These are phyloP conservation scores for Arthrobotrys entomopaga DNA, from an alignment of 2,329 filamentous ascomycete genomes.

Conservation along the genomic window DNA sequence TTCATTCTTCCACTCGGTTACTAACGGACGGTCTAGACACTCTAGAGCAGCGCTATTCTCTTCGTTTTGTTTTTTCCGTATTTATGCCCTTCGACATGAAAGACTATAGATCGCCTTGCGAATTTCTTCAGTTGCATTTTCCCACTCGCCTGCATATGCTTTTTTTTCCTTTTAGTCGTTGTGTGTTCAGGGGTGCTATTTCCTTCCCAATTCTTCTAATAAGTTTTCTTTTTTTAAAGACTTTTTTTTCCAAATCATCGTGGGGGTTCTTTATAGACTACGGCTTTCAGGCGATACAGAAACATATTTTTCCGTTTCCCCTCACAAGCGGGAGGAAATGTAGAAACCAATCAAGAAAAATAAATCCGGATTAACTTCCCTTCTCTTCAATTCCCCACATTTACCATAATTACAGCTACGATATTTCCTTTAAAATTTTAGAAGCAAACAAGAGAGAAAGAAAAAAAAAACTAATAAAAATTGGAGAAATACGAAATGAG, in stretches of 20 bases:
- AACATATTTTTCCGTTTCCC: constrained; percentile 4
- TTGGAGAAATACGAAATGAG: constrained; percentile 54
- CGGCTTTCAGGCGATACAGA: constrained; percentile 28
- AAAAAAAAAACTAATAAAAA: constrained; percentile 29
- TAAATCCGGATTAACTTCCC: constrained; percentile 57
- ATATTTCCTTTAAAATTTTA: constrained; percentile 13
- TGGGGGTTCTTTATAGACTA: constrained; percentile 50
- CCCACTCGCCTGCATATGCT: constrained; percentile 36
- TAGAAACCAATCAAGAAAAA: constrained; percentile 10
- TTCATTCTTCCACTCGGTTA: constrained; percentile 52
- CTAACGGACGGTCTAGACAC: constrained; percentile 45
- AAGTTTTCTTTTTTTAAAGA: constrained; percentile 20
- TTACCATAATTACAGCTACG: background rate
- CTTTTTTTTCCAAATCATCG: constrained; percentile 23
- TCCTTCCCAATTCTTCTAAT: constrained; percentile 49
- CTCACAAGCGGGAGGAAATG: constrained; percentile 19
- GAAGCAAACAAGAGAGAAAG: no score
- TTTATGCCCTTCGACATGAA: constrained; percentile 24
- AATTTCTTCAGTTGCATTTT: constrained; percentile 27
- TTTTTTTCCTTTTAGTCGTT: constrained; percentile 4
- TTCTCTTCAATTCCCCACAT: background rate
- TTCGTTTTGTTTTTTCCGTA: constrained; percentile 13
- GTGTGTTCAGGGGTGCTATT: constrained; percentile 24
- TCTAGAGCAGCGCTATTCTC: constrained; percentile 44
- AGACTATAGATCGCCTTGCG: constrained; percentile 44